Conservation (phyloP, 2,329 filamentous ascomycete genomes). For the Colletotrichum melonis region DNA sequence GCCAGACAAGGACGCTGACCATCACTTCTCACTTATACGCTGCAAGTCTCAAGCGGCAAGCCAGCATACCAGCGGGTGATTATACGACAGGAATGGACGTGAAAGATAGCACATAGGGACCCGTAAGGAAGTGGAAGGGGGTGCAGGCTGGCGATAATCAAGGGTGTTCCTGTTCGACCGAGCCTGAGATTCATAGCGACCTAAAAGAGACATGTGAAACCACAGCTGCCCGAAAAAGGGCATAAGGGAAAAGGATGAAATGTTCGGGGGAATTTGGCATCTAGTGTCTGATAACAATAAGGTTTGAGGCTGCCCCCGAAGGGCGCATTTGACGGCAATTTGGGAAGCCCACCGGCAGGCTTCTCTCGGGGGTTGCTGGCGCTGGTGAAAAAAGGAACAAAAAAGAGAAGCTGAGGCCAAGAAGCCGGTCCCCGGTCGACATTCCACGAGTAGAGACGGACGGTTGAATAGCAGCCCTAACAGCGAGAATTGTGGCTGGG, state of each 20-base stretch:
- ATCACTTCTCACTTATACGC: not conserved
- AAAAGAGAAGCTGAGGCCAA: not conserved
- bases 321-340: constrained; percentile 14
- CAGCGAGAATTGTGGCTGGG: constrained; percentile 11
- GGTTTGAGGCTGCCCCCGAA: constrained; percentile 17
- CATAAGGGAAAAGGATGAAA: not conserved
- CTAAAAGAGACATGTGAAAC: constrained; percentile 29
- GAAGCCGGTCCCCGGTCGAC: not conserved
- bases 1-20: not conserved
- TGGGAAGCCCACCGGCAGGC: not conserved
- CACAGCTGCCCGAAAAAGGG: constrained; percentile 3
- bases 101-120: not conserved
- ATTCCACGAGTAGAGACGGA: not conserved
- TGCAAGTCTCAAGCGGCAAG: not conserved
- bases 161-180: not conserved
- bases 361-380: not conserved
- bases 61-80: not conserved
- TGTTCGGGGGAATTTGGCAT: not conserved
- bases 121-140: not conserved
- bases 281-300: not conserved
- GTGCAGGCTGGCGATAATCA: not conserved
- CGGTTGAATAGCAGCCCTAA: constrained; percentile 9
- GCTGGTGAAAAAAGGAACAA: not conserved
- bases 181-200: not conserved
- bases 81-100: not conserved